Conservation (phyloP, 1,284 basidiomycete genomes). For the Puccinia triticina region DNA sequence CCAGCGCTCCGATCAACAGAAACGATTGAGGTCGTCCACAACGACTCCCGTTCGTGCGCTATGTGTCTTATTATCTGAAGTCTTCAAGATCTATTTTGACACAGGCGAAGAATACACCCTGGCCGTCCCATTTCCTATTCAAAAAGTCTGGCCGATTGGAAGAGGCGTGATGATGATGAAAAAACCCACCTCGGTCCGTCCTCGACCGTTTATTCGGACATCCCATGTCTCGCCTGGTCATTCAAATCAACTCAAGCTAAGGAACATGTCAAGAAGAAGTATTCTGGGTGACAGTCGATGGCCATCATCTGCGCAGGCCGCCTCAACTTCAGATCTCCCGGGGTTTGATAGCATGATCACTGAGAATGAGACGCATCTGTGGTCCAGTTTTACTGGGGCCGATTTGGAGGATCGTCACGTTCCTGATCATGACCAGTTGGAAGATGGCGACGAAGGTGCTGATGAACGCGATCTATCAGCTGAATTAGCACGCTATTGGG, state of each 20-base stretch:
- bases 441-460: slow-evolving; percentile 40
- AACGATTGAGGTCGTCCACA: slow-evolving; percentile 33
- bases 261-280: slow-evolving; percentile 68
- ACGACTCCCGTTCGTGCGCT: slow-evolving; percentile 64
- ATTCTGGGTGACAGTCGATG: slow-evolving; percentile 70
- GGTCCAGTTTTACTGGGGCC: slow-evolving; percentile 40
- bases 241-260: slow-evolving; percentile 63
- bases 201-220: slow-evolving; percentile 56
- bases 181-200: slow-evolving; percentile 53
- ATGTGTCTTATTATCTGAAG: slow-evolving; percentile 76
- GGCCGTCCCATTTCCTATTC: slow-evolving; percentile 78
- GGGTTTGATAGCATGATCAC: slow-evolving; percentile 49
- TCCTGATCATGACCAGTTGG: slow-evolving; percentile 19
- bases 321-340: slow-evolving; percentile 72
- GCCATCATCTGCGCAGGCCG: slow-evolving; percentile 72
- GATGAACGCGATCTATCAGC: slow-evolving; percentile 43
- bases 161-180: slow-evolving; percentile 69
- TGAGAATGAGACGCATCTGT: slow-evolving; percentile 44
- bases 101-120: slow-evolving; percentile 77
- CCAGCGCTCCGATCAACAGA: slow-evolving; percentile 28
- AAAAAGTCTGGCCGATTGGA: slow-evolving; percentile 74
- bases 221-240: slow-evolving; percentile 70
- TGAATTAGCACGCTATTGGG: slow-evolving; percentile 48
- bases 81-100: slow-evolving; percentile 73
- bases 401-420: slow-evolving; percentile 25